Evolutionary conservation across 768 basidiomycete species (phyloP).

Genomic region (Boletus insuetus): DNA sequence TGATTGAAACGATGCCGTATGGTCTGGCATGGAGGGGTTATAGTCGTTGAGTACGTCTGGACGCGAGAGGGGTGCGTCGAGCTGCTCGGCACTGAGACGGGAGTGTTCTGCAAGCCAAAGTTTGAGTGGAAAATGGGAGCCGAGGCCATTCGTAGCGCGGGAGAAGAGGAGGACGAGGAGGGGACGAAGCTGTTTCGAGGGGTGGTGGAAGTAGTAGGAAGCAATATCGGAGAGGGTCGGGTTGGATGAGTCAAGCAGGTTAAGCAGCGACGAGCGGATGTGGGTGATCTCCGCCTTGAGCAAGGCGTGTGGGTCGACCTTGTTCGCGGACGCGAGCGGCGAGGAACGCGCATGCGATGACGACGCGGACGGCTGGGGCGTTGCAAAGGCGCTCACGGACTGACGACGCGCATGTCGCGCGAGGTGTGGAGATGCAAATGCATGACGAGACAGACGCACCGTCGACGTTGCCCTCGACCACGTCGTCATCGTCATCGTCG

Average conservation of each 20-base stretch:
- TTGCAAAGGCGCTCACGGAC: conserved; percentile 42
- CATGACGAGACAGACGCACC: conserved; percentile 15
- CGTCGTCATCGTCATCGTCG: conserved; percentile 21
- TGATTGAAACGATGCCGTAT: conserved; percentile 63
- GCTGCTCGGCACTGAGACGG: conserved; percentile 53
- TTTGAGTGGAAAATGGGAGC: conserved; percentile 57
- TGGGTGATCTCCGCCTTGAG: conserved; percentile 70
- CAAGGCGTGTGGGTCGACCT: conserved; percentile 63
- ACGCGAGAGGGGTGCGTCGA: conserved; percentile 77
- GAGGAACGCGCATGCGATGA: conserved; percentile 11
- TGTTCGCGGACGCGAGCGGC: conserved; percentile 17
- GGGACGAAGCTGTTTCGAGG: conserved; percentile 89
- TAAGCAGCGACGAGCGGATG: conserved; percentile 69
- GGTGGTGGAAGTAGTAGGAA: conserved; percentile 86
- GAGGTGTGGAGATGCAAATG: neutral
- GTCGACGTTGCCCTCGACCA: conserved; percentile 15
- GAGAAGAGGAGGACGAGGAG: conserved; percentile 86
- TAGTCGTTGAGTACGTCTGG: conserved; percentile 89
- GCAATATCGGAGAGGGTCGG: conserved; percentile 86
- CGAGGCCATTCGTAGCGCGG: conserved; percentile 91
- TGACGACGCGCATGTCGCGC: conserved; percentile 33
- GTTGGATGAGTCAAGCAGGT: conserved; percentile 84
- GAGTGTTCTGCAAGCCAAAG: conserved; percentile 60
- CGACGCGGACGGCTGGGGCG: conserved; percentile 9
- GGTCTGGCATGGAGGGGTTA: conserved; percentile 84